Evolutionary conservation across 2,329 filamentous ascomycete genomes (phyloP).

Genomic region (Teratosphaeria zuluensis): DNA sequence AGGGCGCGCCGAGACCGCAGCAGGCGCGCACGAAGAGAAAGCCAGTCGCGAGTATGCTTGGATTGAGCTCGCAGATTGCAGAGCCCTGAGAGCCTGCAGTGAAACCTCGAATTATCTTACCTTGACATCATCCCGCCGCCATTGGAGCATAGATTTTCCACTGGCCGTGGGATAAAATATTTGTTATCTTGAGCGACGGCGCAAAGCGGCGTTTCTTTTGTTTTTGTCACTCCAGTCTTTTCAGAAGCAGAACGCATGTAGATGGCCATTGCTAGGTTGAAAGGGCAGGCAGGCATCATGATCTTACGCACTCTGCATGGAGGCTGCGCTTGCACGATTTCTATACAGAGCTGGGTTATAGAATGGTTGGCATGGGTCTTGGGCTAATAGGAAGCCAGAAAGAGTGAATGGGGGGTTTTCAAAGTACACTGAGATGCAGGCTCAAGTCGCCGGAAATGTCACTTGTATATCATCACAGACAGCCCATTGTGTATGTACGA

Average conservation of each 20-base stretch:
- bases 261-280: neutral
- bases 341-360: neutral
- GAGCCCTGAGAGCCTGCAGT: slow-evolving; percentile 7
- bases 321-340: neutral
- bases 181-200: neutral
- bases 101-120: neutral
- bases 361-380: neutral
- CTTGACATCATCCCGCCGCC: neutral
- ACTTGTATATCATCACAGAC: neutral
- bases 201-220: neutral
- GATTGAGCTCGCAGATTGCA: slow-evolving; percentile 14
- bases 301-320: neutral
- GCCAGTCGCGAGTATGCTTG: slow-evolving; percentile 36
- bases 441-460: neutral
- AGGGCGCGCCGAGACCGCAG: slow-evolving; percentile 64
- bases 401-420: neutral
- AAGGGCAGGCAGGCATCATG: neutral
- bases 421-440: neutral
- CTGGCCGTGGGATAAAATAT: neutral
- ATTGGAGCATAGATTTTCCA: no score
- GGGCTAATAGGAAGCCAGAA: neutral
- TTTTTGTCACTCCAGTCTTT: neutral
- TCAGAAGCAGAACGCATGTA: neutral
- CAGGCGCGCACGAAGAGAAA: slow-evolving; percentile 40
- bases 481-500: neutral